These are phyloP conservation scores for Mycena pura DNA, from an alignment of 768 basidiomycete species.

Conservation along the genomic window DNA sequence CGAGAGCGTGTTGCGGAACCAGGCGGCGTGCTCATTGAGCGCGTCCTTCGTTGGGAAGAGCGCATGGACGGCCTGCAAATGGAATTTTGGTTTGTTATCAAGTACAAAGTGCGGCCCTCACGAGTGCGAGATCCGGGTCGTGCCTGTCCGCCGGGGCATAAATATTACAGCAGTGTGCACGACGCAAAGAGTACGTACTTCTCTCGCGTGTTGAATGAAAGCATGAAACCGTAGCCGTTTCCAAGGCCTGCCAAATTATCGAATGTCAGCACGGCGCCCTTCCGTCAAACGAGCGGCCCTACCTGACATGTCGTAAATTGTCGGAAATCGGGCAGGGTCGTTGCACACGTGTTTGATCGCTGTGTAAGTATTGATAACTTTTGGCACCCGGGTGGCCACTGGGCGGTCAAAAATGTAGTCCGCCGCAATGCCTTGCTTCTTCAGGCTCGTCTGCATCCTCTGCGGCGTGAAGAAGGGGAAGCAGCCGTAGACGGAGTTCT, in stretches of 20 bases:
- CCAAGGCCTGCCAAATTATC: slow-evolving; percentile 7
- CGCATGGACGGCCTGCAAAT: slow-evolving; percentile 28
- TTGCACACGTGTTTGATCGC: slow-evolving; percentile 39
- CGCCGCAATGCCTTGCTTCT: slow-evolving; percentile 41
- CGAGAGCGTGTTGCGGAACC: slow-evolving; percentile 32
- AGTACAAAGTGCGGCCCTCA: neutral
- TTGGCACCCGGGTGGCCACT: slow-evolving; percentile 28
- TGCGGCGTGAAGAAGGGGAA: slow-evolving; percentile 73
- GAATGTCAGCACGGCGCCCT: neutral
- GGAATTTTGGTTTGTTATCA: neutral
- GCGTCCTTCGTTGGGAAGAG: slow-evolving; percentile 34
- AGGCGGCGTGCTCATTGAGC: slow-evolving; percentile 28
- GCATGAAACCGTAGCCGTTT: slow-evolving; percentile 39
- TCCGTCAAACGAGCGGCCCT: neutral
- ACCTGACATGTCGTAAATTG: slow-evolving; percentile 34
- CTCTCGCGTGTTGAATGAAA: slow-evolving; percentile 34
- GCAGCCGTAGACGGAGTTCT: slow-evolving; percentile 61
- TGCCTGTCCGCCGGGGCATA: too few relatives aligned
- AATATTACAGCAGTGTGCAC: too few relatives aligned
- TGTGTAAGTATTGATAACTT: slow-evolving; percentile 36
- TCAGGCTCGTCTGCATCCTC: slow-evolving; percentile 44
- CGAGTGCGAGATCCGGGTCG: slow-evolving; percentile 15
- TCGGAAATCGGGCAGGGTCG: slow-evolving; percentile 36
- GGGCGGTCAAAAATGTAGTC: slow-evolving; percentile 52
- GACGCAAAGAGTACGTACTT: too few relatives aligned